Evolutionary conservation across 257 asterid species (phyloP).

Genomic region (Solanum dulcamara): DNA sequence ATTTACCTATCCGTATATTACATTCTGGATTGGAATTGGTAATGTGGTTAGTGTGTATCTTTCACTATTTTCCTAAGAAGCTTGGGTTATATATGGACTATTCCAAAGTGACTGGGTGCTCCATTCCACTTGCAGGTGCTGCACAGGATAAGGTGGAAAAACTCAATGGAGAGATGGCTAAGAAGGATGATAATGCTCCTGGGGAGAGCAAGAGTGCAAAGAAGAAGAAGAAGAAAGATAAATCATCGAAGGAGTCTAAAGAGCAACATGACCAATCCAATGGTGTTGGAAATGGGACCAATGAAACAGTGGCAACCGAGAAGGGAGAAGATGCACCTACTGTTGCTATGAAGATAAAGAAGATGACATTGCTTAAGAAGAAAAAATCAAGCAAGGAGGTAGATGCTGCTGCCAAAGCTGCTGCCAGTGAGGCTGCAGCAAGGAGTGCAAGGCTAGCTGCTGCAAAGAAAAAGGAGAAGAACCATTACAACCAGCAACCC

Average conservation of each 20-base stretch:
- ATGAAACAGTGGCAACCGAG: conserved; percentile 25
- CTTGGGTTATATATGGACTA: not conserved
- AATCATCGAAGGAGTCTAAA: conserved; percentile 52
- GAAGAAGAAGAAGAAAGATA: conserved; percentile 90
- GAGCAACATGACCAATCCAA: conserved; percentile 44
- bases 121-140: conserved; percentile 17
- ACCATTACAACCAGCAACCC: conserved; percentile 91
- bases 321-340: conserved; percentile 42
- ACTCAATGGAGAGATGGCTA: conserved; percentile 34
- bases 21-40: not conserved
- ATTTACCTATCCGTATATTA: not conserved
- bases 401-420: conserved; percentile 82
- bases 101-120: not conserved
- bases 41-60: not conserved
- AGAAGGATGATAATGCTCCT: conserved; percentile 41
- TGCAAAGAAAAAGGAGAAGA: conserved; percentile 95
- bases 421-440: conserved; percentile 87
- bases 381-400: conserved; percentile 83
- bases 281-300: conserved; percentile 33
- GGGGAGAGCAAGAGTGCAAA: conserved; percentile 76
- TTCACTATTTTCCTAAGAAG: not conserved
- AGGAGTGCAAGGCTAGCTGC: conserved; percentile 82
- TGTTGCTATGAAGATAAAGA: conserved; percentile 63
- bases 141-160: conserved; percentile 31
- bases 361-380: conserved; percentile 63